phyloP scores from a whole-genome alignment of 2,329 filamentous ascomycete species.

The Berkeleyomyces basicola region DNA sequence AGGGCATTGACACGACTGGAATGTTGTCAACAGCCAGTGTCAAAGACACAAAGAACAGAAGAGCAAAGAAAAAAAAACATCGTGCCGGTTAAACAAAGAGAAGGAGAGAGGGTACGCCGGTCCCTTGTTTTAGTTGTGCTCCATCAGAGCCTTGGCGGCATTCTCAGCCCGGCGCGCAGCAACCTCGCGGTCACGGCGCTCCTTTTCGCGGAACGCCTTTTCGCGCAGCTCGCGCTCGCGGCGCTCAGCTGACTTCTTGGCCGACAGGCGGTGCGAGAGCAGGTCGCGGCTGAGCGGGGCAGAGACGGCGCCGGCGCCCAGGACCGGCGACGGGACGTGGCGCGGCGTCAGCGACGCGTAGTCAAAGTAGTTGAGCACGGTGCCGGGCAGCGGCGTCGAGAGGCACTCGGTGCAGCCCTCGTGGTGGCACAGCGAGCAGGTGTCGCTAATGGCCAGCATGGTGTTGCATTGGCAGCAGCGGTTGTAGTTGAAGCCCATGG shows the following conservation, averaged over 20 bases:
- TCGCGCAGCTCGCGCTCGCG: constrained; percentile 5
- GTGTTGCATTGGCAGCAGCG: constrained; percentile 39
- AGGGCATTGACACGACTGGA: neutral
- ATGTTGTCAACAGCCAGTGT: neutral
- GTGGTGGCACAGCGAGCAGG: constrained; percentile 34
- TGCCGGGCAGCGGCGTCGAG: constrained; percentile 8
- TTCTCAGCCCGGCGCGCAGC: constrained; percentile 5
- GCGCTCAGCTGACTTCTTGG: neutral
- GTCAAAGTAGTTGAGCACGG: constrained; percentile 10
- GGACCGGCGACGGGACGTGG: neutral
- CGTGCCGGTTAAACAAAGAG: neutral
- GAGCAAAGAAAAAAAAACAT: neutral
- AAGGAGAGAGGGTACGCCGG: neutral
- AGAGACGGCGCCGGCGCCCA: neutral
- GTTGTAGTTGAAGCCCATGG: constrained; percentile 23
- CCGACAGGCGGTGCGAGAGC: neutral
- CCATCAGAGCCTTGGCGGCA: neutral
- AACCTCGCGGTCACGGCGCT: constrained; percentile 5
- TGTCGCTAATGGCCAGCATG: constrained; percentile 41
- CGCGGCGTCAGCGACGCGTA: constrained; percentile 5
- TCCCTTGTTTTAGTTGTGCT: neutral
- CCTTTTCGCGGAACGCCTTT: constrained; percentile 6
- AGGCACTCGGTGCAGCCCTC: constrained; percentile 32
- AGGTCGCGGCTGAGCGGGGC: neutral
- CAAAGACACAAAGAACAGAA: neutral